These are phyloP conservation scores for Paspalum notatum DNA, from an alignment of 176 grass and related monocot species.

Conservation along the genomic window DNA sequence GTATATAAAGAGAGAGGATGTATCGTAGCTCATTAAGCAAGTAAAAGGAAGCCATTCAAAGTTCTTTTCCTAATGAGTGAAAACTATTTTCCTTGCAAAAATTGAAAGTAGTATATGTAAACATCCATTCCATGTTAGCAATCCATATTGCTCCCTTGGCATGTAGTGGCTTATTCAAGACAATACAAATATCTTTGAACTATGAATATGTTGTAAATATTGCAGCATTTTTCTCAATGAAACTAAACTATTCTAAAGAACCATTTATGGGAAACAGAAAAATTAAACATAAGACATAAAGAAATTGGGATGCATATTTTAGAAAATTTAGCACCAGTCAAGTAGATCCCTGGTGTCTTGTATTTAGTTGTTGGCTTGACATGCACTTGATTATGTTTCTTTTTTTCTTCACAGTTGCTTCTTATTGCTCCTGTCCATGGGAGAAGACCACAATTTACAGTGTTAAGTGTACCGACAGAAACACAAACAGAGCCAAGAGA, in stretches of 20 bases:
- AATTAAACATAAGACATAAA: not conserved
- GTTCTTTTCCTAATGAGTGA: not conserved
- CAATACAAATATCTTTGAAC: not conserved
- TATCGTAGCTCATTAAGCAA: not conserved
- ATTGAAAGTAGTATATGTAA: not conserved
- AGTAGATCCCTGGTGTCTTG: not conserved
- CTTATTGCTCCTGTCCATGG: conserved; percentile 77
- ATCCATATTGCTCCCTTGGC: conserved; percentile 4
- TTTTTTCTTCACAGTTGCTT: conserved; percentile 65
- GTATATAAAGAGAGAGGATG: not conserved
- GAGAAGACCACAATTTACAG: conserved; percentile 53
- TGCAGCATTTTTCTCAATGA: not conserved
- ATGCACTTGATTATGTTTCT: conserved; percentile 22
- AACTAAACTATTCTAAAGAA: not conserved
- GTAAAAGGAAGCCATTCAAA: not conserved
- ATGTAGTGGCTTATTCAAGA: not conserved
- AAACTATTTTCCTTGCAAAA: not conserved
- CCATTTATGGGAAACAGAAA: not conserved
- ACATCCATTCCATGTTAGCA: conserved; percentile 13
- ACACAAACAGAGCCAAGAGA: conserved; percentile 49
- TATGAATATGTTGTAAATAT: conserved; percentile 6
- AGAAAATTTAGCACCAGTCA: not conserved
- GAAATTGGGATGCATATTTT: conserved; percentile 5
- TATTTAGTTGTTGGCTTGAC: conserved; percentile 30
- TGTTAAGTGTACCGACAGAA: conserved; percentile 46